Conservation (phyloP, 2,329 filamentous ascomycete species). For the Scytalidium sp. region DNA sequence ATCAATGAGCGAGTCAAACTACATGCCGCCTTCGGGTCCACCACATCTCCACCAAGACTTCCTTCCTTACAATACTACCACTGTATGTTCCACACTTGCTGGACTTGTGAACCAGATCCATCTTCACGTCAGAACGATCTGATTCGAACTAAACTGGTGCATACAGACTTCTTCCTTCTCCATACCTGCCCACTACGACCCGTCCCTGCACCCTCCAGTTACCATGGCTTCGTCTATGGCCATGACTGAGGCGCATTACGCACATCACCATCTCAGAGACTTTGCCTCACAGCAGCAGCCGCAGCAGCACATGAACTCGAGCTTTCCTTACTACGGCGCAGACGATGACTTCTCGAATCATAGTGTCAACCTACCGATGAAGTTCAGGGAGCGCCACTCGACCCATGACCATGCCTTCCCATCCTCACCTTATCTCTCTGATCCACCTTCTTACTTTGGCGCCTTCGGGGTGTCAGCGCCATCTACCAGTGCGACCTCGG, state of each 20-base stretch:
- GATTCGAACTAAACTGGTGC: conserved; percentile 10
- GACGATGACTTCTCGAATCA: conserved; percentile 16
- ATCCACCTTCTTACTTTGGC: conserved; percentile 18
- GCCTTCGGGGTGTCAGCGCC: conserved; percentile 21
- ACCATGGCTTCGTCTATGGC: conserved; percentile 18
- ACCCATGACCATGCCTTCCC: conserved; percentile 15
- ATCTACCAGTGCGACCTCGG: conserved; percentile 5
- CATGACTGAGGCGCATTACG: conserved; percentile 3
- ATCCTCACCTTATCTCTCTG: conserved; percentile 10
- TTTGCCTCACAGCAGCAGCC: background rate
- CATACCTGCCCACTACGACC: conserved; percentile 21
- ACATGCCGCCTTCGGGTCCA: conserved; percentile 5
- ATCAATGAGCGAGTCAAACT: background rate
- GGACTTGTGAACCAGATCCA: no score
- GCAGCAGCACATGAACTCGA: conserved; percentile 5
- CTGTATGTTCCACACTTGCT: conserved; percentile 23
- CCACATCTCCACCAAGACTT: conserved; percentile 9
- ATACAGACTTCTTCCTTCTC: conserved; percentile 27
- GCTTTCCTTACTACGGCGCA: conserved; percentile 11
- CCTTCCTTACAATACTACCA: conserved; percentile 22
- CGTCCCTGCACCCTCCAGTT: conserved; percentile 22
- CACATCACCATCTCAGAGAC: background rate
- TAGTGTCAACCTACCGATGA: conserved; percentile 18
- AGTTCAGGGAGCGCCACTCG: conserved; percentile 18
- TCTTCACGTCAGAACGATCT: background rate